phyloP scores from a whole-genome alignment of 2,329 filamentous ascomycete genomes.

The Capronia americana region DNA sequence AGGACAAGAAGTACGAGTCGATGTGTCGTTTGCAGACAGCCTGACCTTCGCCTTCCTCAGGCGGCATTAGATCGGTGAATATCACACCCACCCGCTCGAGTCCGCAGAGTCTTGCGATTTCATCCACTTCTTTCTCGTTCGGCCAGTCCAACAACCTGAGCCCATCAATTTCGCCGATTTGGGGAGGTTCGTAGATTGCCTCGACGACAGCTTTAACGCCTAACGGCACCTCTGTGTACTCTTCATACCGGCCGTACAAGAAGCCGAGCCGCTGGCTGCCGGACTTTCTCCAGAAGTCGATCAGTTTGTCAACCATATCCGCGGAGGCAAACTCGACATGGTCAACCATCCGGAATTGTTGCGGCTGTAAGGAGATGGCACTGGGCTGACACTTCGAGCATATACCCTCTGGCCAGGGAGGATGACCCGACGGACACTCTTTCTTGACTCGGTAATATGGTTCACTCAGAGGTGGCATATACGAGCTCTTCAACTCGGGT shows the following conservation, averaged over 20 bases:
- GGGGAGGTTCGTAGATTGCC: constrained; percentile 95
- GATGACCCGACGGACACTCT: constrained; percentile 91
- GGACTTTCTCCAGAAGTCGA: constrained; percentile 89
- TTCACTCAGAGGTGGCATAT: constrained; percentile 92
- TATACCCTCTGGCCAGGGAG: constrained; percentile 92
- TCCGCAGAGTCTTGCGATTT: constrained; percentile 80
- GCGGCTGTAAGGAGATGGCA: constrained; percentile 91
- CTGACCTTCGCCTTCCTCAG: constrained; percentile 79
- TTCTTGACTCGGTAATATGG: constrained; percentile 88
- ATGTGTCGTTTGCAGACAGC: constrained; percentile 95
- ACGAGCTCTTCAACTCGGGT: constrained; percentile 89
- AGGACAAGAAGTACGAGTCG: constrained; percentile 93
- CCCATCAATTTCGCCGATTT: constrained; percentile 86
- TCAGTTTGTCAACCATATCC: constrained; percentile 82
- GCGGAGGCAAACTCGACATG: constrained; percentile 95
- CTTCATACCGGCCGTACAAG: constrained; percentile 86
- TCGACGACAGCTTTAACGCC: constrained; percentile 96
- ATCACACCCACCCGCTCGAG: constrained; percentile 90
- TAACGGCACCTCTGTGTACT: constrained; percentile 90
- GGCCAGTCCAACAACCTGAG: constrained; percentile 85
- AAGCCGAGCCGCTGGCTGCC: constrained; percentile 86
- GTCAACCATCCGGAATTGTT: constrained; percentile 95
- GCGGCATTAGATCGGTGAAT: constrained; percentile 88
- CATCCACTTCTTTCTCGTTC: constrained; percentile 80
- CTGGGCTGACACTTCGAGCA: constrained; percentile 98